These are phyloP conservation scores for Neltuma alba DNA, from an alignment of 306 rosid genomes.

Conservation along the genomic window DNA sequence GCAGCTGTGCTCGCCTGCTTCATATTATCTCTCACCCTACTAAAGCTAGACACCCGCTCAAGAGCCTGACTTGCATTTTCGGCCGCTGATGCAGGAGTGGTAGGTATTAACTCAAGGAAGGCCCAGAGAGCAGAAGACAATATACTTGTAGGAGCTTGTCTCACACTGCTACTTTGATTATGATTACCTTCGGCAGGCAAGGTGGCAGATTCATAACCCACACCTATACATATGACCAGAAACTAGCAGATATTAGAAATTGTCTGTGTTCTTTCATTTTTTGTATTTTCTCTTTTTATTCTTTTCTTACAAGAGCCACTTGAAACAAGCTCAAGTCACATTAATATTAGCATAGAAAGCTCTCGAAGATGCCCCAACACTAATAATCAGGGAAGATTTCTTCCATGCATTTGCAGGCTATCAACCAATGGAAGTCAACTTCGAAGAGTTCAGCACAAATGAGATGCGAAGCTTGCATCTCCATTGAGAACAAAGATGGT, in stretches of 20 bases:
- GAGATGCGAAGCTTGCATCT: constrained; percentile 48
- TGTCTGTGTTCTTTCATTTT: constrained; percentile 21
- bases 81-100: constrained; percentile 96
- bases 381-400: constrained; percentile 39
- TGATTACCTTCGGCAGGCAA: constrained; percentile 51
- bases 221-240: constrained; percentile 72
- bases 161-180: constrained; percentile 46
- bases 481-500: constrained; percentile 44
- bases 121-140: constrained; percentile 86
- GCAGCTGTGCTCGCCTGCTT: constrained; percentile 30
- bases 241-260: constrained; percentile 53
- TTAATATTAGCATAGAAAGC: constrained; percentile 28
- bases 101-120: constrained; percentile 93
- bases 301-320: constrained; percentile 34
- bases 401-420: constrained; percentile 44
- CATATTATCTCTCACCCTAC: constrained; percentile 53
- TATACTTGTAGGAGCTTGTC: constrained; percentile 47
- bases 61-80: constrained; percentile 73
- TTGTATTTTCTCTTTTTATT: no score
- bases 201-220: constrained; percentile 53
- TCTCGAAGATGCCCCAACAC: constrained; percentile 30
- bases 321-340: constrained; percentile 36
- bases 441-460: constrained; percentile 45
- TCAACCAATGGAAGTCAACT: constrained; percentile 49
- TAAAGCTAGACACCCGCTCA: constrained; percentile 80